Base-by-base conservation (phyloP, 176 grass and related monocot species). In the Luzula sylvatica region DNA sequence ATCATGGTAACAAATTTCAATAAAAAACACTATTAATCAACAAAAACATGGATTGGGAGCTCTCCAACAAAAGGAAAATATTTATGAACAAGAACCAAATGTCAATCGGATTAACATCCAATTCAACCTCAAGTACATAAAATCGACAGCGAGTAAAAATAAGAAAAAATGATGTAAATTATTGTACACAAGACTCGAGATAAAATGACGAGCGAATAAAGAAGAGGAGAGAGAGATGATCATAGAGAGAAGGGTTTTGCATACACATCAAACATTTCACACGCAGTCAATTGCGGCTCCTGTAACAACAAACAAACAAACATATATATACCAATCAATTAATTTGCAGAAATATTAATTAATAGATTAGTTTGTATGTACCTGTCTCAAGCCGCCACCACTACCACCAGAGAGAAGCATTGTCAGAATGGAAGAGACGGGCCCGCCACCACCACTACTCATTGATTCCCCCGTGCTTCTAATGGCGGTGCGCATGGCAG, bases 391-490 rank as follows among this genome's bases (percentile, higher is more conserved):
- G 60, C 86, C 85, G 48, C 54, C 38, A 20, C 40, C 32, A 7
- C 86, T 83, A 23, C 85, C 85, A 22, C 85, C 92, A 12, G 85
- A 65, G 18, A 98, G 4, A 55, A 98, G 72, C 92, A 98, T 98
- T 41, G 81, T 72, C 62, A 98, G 51, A 12, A 98, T 46, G 3
- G 92, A 77, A 26, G 85, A 82, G 23, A 87, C 72, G 7, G 72
- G 32, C 27, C 78, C 75, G 2, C 78, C 87, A 67, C 84, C 90
- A 28, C 78, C 75, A 2, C 78, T 83, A 26, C 74, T 65, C 23
- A 41, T 52, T 11, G 74, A 74, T 9, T 71, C 75, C 43, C 92
- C 72, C 9, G 86, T 80, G 61, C 32, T 83, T 44, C 72, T 74
- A 58, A 98, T 98, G 65, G 78, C 73, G 8, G 60, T 46, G 49